A percentile compares a stretch with the other conserved stretches of the same genome.
Conservation (phyloP, 2,329 filamentous ascomycete genomes). For the Sphaerulina musiva region DNA sequence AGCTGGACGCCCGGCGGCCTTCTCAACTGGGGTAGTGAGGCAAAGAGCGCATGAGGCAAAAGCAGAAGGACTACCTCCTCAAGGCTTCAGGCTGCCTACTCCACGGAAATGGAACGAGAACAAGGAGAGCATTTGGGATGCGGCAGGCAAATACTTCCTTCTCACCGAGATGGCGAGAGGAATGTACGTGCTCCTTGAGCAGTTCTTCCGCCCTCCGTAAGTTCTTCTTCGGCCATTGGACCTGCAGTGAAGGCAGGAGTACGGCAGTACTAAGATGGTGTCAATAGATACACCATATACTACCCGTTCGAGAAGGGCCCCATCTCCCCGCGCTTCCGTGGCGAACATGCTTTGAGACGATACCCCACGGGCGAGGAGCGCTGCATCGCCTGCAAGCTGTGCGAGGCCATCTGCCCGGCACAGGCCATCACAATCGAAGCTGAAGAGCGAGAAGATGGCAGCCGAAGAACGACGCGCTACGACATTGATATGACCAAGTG, state of each 20-base stretch:
- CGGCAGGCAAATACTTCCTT: constrained; percentile 87
- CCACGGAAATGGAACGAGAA: constrained; percentile 74
- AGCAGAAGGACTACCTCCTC: constrained; percentile 69
- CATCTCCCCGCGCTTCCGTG: constrained; percentile 95
- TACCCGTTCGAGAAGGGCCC: constrained; percentile 99
- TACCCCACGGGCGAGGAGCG: constrained; percentile 98
- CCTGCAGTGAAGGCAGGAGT: not conserved
- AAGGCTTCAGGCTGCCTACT: constrained; percentile 70
- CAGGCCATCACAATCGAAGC: constrained; percentile 99
- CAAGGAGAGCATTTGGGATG: constrained; percentile 70
- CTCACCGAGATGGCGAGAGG: constrained; percentile 92
- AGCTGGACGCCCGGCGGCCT: constrained; percentile 45
- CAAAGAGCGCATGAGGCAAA: constrained; percentile 44
- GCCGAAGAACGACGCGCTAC: constrained; percentile 90
- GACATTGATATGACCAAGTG: constrained; percentile 99
- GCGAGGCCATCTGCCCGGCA: constrained; percentile 95
- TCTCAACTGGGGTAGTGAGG: constrained; percentile 58
- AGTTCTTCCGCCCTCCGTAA: constrained; percentile 97
- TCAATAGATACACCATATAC: constrained; percentile 82
- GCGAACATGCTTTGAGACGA: constrained; percentile 90
- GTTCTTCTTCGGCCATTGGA: constrained; percentile 40
- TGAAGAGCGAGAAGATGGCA: constrained; percentile 93
- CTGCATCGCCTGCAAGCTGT: constrained; percentile 99
- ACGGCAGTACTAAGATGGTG: constrained; percentile 11
- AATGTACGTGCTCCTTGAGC: constrained; percentile 96